Percentiles rank a stretch among this genome's conserved stretches.
Evolutionary conservation across 1,284 basidiomycete genomes (phyloP).

Genomic region (Malassezia restricta): DNA sequence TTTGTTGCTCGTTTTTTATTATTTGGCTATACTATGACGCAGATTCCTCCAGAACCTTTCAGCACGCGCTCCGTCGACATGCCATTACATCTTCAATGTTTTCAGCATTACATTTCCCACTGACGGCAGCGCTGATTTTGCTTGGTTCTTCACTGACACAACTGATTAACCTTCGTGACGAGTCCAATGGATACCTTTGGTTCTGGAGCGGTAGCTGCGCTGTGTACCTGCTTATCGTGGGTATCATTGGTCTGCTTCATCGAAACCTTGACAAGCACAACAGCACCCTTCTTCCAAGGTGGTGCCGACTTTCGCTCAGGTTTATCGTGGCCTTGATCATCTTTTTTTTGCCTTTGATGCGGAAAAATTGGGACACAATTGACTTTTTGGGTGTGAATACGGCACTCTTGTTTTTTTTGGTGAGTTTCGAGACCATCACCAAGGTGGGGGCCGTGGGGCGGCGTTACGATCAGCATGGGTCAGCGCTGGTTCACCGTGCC

Average conservation of each 20-base stretch:
- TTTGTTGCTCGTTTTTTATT: slow-evolving; percentile 33
- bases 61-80: slow-evolving; percentile 42
- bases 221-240: slow-evolving; percentile 24
- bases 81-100: slow-evolving; percentile 37
- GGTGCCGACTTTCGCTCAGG: slow-evolving; percentile 23
- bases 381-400: slow-evolving; percentile 24
- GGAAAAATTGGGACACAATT: slow-evolving; percentile 19
- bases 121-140: slow-evolving; percentile 35
- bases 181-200: slow-evolving; percentile 28
- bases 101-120: slow-evolving; percentile 38
- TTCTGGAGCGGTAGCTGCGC: slow-evolving; percentile 30
- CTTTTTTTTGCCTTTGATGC: slow-evolving; percentile 25
- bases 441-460: slow-evolving; percentile 38
- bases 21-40: slow-evolving; percentile 40
- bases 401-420: slow-evolving; percentile 21
- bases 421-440: slow-evolving; percentile 36
- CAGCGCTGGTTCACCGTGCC: slow-evolving; percentile 18
- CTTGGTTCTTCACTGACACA: slow-evolving; percentile 22
- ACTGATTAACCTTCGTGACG: slow-evolving; percentile 17
- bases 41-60: slow-evolving; percentile 36
- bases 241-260: slow-evolving; percentile 32
- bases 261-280: slow-evolving; percentile 27
- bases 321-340: slow-evolving; percentile 23
- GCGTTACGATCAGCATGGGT: slow-evolving; percentile 22
- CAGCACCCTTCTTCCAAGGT: slow-evolving; percentile 26